phyloP scores from a whole-genome alignment of 2,329 filamentous ascomycete species.

The Clarireedia hainanense region DNA sequence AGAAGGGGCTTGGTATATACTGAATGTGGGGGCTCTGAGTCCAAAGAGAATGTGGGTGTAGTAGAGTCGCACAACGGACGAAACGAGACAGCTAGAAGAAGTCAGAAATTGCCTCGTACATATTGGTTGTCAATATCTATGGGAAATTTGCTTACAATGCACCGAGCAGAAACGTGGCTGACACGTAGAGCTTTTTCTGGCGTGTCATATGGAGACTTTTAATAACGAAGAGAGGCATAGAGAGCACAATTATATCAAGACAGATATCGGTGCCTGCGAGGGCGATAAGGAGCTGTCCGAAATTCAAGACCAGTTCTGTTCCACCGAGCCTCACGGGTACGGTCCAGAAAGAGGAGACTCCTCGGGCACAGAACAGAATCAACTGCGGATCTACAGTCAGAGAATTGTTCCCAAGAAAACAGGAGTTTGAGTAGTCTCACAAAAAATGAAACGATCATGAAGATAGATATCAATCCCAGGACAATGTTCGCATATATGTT shows the following conservation, averaged over 20 bases:
- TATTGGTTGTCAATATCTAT: too few relatives aligned
- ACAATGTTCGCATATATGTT: background rate
- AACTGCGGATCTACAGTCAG: background rate
- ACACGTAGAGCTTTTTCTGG: background rate
- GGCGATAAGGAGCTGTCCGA: background rate
- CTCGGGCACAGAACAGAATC: background rate
- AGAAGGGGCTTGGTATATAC: background rate
- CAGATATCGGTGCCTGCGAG: conserved; percentile 1
- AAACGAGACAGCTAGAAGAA: conserved; percentile 2
- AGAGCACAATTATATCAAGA: background rate
- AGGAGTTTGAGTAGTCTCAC: background rate
- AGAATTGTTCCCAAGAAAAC: background rate
- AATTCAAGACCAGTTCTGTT: background rate
- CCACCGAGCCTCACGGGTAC: background rate
- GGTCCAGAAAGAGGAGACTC: background rate
- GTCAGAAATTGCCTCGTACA: too few relatives aligned
- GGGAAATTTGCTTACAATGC: conserved; percentile 3
- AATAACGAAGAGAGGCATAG: background rate
- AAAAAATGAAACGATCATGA: background rate
- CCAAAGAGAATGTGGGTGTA: conserved; percentile 1
- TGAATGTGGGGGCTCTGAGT: conserved; percentile 1
- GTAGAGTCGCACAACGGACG: conserved; percentile 1
- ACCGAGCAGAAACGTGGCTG: conserved; percentile 1
- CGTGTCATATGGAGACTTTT: background rate
- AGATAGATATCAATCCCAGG: background rate